Base-by-base conservation (phyloP, 768 basidiomycete genomes). In the Mrakia frigida region DNA sequence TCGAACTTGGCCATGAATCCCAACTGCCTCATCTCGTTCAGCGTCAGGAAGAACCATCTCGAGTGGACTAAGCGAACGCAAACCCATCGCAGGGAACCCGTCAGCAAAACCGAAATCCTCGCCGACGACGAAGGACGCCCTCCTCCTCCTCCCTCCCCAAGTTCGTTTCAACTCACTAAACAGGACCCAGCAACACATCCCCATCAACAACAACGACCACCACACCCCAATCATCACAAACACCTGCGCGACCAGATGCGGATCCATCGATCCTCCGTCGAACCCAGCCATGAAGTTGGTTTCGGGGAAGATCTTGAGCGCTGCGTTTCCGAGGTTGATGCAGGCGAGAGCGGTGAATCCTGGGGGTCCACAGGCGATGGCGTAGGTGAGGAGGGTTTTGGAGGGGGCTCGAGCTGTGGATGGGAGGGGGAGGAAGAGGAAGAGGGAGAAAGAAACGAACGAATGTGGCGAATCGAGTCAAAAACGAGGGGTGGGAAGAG, bases 291-390 rank as follows among this genome's bases (percentile, higher is more conserved):
- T 68, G 35, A 69, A 37, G 23, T 68, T 63, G 23, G 50, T 28
- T 56, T 56, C 21, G 7, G 61, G 70, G 35, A 70, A 70, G 28
- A 78, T 50, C 9, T 43, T 46, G 41, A 67, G 65, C 14, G 70
- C 65, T 3, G 69, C 63, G 28, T 67, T 21, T 33, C 70, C 74
- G 56, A 78, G 78, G 50, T 76, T 76, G 60, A 78, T 31, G 61
- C 73, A 59, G 5, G 69, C 71, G 14, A 74, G 50, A 61, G 74
- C 75, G 25, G 78, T 75, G 68, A 78, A 78, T 18, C 78, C 78
- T 3, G 78, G 78, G 6, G 74, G 74, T 33, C 78, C 78, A 41
- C 70, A 71, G 6, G 78, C 75, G 31, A 78, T 76, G 59, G 73
- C 46, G 53, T 76, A 76, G 25, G 74, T 72, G 31, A 74, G 74